Conservation (phyloP, 768 basidiomycete genomes). For the Pholiota microspora region DNA sequence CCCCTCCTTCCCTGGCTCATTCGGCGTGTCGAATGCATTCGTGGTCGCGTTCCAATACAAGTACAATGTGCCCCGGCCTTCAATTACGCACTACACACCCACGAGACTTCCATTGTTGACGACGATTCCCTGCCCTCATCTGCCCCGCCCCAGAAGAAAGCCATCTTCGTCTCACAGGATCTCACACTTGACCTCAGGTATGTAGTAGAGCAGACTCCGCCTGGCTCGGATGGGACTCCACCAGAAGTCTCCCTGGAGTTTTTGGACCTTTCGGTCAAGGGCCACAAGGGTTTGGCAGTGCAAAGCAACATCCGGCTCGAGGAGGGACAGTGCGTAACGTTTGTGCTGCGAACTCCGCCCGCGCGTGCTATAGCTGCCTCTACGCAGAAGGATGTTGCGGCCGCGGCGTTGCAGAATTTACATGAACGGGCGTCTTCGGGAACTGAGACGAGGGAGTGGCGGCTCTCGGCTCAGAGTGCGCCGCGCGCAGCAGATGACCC, state of each 20-base stretch:
- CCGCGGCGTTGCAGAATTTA: neutral
- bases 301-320: conserved; percentile 56
- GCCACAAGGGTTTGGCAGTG: conserved; percentile 71
- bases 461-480: neutral
- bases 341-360: conserved; percentile 75
- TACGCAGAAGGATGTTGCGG: neutral
- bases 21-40: conserved; percentile 83
- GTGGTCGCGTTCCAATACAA: conserved; percentile 74
- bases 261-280: conserved; percentile 66
- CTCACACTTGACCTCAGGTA: conserved; percentile 77
- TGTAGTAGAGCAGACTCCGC: conserved; percentile 50
- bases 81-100: conserved; percentile 83
- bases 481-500: conserved; percentile 59
- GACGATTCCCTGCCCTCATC: conserved; percentile 31
- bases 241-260: conserved; percentile 59
- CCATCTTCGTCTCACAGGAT: conserved; percentile 54
- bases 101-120: conserved; percentile 57
- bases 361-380: neutral
- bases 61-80: conserved; percentile 96
- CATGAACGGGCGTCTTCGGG: neutral
- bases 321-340: conserved; percentile 91
- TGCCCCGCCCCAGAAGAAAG: conserved; percentile 46
- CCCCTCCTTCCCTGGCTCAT: conserved; percentile 84
- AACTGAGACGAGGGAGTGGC: conserved; percentile 9
- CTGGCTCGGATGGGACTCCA: conserved; percentile 36